Base-by-base conservation (phyloP, 202 grass and related monocot genomes). In the Carex arenaria region DNA sequence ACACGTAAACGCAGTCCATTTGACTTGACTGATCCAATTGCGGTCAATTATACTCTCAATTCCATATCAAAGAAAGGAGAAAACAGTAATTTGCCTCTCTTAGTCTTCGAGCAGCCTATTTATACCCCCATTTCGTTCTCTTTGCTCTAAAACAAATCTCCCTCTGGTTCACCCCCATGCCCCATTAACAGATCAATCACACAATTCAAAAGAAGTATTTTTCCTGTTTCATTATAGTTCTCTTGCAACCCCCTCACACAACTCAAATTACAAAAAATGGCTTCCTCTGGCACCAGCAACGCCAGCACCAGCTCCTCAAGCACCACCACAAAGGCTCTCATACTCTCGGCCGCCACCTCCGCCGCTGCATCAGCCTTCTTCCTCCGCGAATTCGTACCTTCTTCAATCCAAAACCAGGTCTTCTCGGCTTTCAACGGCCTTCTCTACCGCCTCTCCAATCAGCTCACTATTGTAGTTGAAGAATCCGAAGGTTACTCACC, bases 291-390 rank as follows among this genome's bases (percentile, higher is more conserved):
- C 5, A 52, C 22, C 42, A 51, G 2, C 17, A 23, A 77, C 6
- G 28, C 72, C 26, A 23, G 11, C 5, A 52, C 14, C 42, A 31
- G 2, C 17, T 14, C 52, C 18, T 61, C 76, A 13, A 82, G 8
- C 34, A 38, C 42, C 23, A 82, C n/a, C 5, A 81, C 57, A 17
- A 64, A 54, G 62, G 64, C 80, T 68, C 51, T 82, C 1, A 65
- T 82, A 2, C 9, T 82, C 45, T 82, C 80, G 13, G 80, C 80
- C 3, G 80, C 80, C 40, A 82, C 80, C 13, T 82, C 80, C 0
- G 80, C 80, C 1, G 80, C 80, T 6, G 80, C 80, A 2, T 82
- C 80, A 0, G 80, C 51, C 45, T 82, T 68, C 80, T 82, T 82
- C 64, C 17, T 82, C 3, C 80, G 64, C 4, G 42, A 82, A 55